Evolutionary conservation across 2,329 filamentous ascomycete genomes (phyloP).

Genomic region (Exophiala oligosperma): DNA sequence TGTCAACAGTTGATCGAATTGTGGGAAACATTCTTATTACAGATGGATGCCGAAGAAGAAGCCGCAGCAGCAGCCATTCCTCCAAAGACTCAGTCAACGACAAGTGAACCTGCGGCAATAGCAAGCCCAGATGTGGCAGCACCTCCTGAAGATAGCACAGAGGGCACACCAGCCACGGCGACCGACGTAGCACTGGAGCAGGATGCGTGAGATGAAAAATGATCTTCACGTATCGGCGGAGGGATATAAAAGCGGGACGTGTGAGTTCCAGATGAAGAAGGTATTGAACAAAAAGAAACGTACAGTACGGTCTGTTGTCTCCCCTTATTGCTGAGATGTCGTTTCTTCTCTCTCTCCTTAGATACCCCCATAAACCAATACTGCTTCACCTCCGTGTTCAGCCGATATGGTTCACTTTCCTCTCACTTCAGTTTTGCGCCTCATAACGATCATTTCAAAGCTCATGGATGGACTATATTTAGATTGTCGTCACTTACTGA

Average conservation of each 20-base stretch:
- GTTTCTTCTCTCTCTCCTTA: neutral
- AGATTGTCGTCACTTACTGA: neutral
- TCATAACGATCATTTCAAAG: neutral
- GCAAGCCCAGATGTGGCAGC: slow-evolving; percentile 1
- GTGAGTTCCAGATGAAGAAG: neutral
- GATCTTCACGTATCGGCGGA: neutral
- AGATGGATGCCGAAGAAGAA: slow-evolving; percentile 86
- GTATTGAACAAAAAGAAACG: neutral
- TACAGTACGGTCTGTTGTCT: neutral
- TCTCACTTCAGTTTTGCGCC: neutral
- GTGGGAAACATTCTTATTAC: slow-evolving; percentile 98
- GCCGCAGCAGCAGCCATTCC: slow-evolving; percentile 45
- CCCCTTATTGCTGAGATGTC: neutral
- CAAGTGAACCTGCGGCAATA: slow-evolving; percentile 1
- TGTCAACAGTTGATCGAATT: slow-evolving; percentile 78
- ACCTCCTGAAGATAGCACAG: slow-evolving; percentile 1
- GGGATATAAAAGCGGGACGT: neutral
- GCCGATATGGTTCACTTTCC: neutral
- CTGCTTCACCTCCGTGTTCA: neutral
- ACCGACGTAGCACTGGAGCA: slow-evolving; percentile 29
- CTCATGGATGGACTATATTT: neutral
- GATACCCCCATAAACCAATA: neutral
- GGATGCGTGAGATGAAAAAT: slow-evolving; percentile 22
- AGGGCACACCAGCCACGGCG: slow-evolving; percentile 17
- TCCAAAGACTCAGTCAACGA: slow-evolving; percentile 7